Percentiles rank a stretch among this genome's conserved stretches.
Evolutionary conservation across 2,329 filamentous ascomycete species (phyloP).

Genomic region (Aspergillus quadricinctus): DNA sequence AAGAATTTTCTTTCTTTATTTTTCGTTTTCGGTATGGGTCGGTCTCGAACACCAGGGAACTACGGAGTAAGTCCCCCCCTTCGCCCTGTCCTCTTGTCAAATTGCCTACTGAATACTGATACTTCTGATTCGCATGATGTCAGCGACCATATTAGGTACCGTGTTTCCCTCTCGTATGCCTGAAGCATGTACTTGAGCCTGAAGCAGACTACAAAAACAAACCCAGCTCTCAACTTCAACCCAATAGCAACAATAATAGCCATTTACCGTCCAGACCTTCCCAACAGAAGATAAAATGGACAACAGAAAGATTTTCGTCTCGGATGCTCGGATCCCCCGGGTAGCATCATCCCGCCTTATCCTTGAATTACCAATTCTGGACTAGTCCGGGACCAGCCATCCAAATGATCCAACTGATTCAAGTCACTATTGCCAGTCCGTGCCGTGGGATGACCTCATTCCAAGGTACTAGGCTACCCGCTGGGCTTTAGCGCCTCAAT

Average conservation of each 20-base stretch:
- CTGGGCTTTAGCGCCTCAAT: constrained; percentile 8
- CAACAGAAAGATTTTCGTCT: neutral
- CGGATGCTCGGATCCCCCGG: constrained; percentile 14
- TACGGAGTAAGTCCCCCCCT: neutral
- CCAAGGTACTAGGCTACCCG: constrained; percentile 15
- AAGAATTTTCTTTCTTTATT: neutral
- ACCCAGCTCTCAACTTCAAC: neutral
- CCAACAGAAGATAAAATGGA: neutral
- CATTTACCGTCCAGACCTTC: neutral
- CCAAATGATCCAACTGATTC: too few relatives aligned
- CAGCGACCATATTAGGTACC: neutral
- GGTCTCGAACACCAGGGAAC: neutral
- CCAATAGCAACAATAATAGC: neutral
- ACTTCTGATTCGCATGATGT: neutral
- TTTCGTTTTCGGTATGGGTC: neutral
- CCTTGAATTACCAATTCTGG: neutral
- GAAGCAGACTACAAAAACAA: neutral
- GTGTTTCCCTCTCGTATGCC: neutral
- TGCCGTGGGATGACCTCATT: constrained; percentile 17
- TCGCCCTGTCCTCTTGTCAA: too few relatives aligned
- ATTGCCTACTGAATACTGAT: neutral
- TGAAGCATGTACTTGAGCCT: neutral
- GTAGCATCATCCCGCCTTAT: neutral
- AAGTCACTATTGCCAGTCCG: constrained; percentile 11
- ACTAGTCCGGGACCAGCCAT: constrained; percentile 1